phyloP scores from a whole-genome alignment of 257 asterid genomes.

The Nyctanthes arbortristis region DNA sequence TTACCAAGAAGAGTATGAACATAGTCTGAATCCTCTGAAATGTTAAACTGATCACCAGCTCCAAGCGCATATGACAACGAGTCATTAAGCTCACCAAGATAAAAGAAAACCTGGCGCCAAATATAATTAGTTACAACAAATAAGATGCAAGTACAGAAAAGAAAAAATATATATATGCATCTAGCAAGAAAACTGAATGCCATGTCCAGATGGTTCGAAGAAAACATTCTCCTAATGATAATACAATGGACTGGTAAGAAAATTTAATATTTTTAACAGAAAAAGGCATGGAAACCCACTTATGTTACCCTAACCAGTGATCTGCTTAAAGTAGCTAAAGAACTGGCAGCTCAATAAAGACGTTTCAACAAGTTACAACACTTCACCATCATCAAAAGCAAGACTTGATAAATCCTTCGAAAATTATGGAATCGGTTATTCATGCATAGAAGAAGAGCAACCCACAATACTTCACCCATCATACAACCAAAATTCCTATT shows the following conservation, averaged over 20 bases:
- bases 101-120: slow-evolving; percentile 73
- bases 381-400: no score
- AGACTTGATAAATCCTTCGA: no score
- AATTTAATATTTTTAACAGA: no score
- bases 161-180: not conserved
- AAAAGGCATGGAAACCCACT: not conserved
- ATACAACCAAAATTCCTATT: not conserved
- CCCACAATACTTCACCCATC: not conserved
- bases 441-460: no score
- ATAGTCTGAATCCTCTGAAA: slow-evolving; percentile 87
- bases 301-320: not conserved
- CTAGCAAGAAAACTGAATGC: not conserved
- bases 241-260: not conserved
- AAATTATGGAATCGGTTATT: no score
- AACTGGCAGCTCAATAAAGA: not conserved
- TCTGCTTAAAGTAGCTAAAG: not conserved
- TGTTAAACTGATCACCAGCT: slow-evolving; percentile 83
- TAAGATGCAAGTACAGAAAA: not conserved
- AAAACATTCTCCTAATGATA: not conserved
- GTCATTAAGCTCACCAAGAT: slow-evolving; percentile 80
- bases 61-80: slow-evolving; percentile 90
- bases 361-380: not conserved
- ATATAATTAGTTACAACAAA: slow-evolving; percentile 16
- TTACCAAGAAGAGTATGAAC: slow-evolving; percentile 89
- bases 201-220: not conserved